phyloP scores from a whole-genome alignment of 2,329 filamentous ascomycete species.

The Kalaharituber pfeilii region DNA sequence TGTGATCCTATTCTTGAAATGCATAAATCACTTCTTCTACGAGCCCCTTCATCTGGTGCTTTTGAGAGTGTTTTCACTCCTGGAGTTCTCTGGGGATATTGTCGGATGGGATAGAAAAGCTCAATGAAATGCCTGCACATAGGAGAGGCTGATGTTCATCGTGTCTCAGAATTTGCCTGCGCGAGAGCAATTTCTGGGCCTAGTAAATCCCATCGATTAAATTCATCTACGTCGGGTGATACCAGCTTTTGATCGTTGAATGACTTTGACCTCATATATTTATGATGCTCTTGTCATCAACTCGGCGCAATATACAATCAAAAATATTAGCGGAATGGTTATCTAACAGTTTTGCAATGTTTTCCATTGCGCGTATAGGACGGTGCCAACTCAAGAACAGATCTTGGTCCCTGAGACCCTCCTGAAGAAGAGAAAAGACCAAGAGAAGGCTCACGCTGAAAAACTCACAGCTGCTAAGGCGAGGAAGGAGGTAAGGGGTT shows the following conservation, averaged over 20 bases:
- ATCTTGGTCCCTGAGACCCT: conserved; percentile 98
- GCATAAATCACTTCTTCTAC: conserved; percentile 5
- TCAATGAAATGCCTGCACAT: conserved; percentile 15
- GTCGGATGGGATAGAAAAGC: conserved; percentile 50
- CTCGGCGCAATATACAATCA: conserved; percentile 37
- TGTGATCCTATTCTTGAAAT: conserved; percentile 17
- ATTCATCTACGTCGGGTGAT: conserved; percentile 70
- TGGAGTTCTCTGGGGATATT: conserved; percentile 47
- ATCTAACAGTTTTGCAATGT: conserved; percentile 39
- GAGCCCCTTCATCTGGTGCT: no score
- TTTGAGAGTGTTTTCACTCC: conserved; percentile 37
- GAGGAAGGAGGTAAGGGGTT: conserved; percentile 66
- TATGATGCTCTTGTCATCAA: conserved; percentile 70
- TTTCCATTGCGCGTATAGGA: conserved; percentile 37
- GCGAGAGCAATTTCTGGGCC: conserved; percentile 11
- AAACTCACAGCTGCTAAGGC: conserved; percentile 61
- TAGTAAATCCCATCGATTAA: conserved; percentile 54
- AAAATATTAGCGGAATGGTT: conserved; percentile 50
- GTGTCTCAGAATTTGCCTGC: conserved; percentile 22
- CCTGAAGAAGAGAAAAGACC: conserved; percentile 99
- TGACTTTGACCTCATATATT: neutral
- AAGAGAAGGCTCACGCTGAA: conserved; percentile 96
- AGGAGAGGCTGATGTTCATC: conserved; percentile 22
- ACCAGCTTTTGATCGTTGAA: conserved; percentile 73
- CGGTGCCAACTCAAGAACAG: conserved; percentile 85